A percentile compares a stretch with the other conserved stretches of the same genome.
phyloP scores from a whole-genome alignment of 352 stramenopile species.

The Globisporangium okanoganense region DNA sequence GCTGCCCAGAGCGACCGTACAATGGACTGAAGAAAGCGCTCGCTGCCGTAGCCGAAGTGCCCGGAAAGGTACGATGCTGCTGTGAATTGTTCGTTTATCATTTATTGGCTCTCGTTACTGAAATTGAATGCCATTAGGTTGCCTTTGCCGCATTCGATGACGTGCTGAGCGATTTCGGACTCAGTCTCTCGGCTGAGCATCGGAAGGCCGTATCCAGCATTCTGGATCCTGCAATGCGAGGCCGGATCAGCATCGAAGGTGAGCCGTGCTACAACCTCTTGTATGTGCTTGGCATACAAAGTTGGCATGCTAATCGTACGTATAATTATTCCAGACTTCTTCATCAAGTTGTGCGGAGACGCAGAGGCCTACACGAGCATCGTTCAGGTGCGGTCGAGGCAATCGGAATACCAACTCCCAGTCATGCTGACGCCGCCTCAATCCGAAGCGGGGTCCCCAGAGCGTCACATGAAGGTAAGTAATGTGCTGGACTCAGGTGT shows the following conservation, averaged over 20 bases:
- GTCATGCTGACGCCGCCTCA: conserved; percentile 2
- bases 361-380: conserved; percentile 47
- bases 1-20: conserved; percentile 63
- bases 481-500: not conserved
- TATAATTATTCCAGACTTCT: conserved; percentile 76
- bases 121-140: conserved; percentile 28
- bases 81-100: not conserved
- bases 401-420: not conserved
- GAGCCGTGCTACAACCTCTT: too few species aligned
- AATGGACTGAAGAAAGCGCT: conserved; percentile 81
- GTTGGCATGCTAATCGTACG: too few species aligned
- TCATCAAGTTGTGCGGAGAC: conserved; percentile 69
- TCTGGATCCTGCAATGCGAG: conserved; percentile 47
- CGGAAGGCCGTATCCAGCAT: conserved; percentile 39
- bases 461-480: conserved; percentile 3
- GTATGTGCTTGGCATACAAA: not conserved
- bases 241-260: conserved; percentile 75
- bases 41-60: conserved; percentile 55
- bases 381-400: conserved; percentile 9
- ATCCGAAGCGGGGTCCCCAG: conserved; percentile 5
- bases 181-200: conserved; percentile 37
- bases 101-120: not conserved
- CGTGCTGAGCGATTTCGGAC: conserved; percentile 62
- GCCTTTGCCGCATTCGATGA: conserved; percentile 67
- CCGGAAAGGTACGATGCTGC: conserved; percentile 47